Base-by-base conservation (phyloP, 176 grass and related monocot species). In the Bonia amplexicaulis region DNA sequence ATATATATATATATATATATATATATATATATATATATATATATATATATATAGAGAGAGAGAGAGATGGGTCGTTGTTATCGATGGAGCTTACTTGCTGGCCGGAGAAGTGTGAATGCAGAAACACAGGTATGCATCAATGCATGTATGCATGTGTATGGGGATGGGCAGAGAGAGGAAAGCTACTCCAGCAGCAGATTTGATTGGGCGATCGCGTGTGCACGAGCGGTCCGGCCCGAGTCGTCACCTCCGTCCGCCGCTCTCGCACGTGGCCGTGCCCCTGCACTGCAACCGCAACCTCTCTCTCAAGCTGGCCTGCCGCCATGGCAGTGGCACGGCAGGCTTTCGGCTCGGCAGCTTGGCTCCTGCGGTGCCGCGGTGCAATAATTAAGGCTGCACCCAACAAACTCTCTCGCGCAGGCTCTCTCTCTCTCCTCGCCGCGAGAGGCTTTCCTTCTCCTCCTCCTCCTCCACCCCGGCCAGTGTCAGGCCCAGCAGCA, bases 171-270 rank as follows among this genome's bases (percentile, higher is more conserved):
- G 51, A 15, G 11, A 17, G 49, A 65, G 63, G 62, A 47, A 71
- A 39, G 88, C 40, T 45, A 14, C 65, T 51, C 25, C 71, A 7
- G 77, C 22, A 54, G 89, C 66, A 59, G 81, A 44, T 49, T 69
- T 74, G 89, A 84, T 91, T 86, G 87, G 80, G 69, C 87, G 90
- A 92, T 89, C 91, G 91, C 91, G 94, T 96, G 94, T 86, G 91
- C 94, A 96, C 94, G 94, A 93, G 91, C 87, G 85, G 63, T 52
- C 82, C 83, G 84, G 52, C 48, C 66, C 87, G 87, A 89, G 6
- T 79, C 84, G 91, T 96, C 94, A 93, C 86, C 87, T 93, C 94
- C 80, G 73, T 19, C 65, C 87, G 87, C 91, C 69, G 91, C 88
- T 89, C 84, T 76, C 91, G 87, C 91, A 96, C 89, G 91, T 96